Base-by-base conservation (phyloP, 139 green algal genomes). In the Zygnema cylindricum region DNA sequence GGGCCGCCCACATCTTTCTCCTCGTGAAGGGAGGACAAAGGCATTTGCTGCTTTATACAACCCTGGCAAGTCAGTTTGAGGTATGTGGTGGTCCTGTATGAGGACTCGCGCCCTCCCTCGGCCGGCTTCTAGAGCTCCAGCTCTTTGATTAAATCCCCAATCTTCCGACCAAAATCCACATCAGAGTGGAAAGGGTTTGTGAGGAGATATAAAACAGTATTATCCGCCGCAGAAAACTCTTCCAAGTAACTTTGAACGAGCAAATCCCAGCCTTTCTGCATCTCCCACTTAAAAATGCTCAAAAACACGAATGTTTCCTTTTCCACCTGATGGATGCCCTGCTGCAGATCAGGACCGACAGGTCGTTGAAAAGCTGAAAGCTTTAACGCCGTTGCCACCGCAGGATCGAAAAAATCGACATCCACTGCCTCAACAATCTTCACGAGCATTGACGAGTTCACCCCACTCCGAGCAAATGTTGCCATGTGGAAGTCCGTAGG, bases 251-350 rank as follows among this genome's bases (percentile, higher is more conserved):
- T 94, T 16, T 63, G 36, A 43, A 96, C 76, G 36, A 95, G 92
- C 23, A 96, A 84, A 63, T 95, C 92, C 94, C 92, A 95, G 1
- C 71, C 94, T 88, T 95, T 95, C 0, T 93, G 81, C 30, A 83
- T 33, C 86, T 95, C 94, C 94, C 94, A 95, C 81, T 98, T 96
- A 92, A 98, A 98, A 0, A 94, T 76, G 23, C 91, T 95, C 0
- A 96, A 36, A 42, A 95, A 95, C 23, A 90, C 76, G 88, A 95
- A 94, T n/a, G 55, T 43, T 22, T 2, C 25, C 1, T 77, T 1
- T 85, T 41, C 2, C n/a, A 69, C 63, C 42, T 11, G 7, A 11
- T 33, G 30, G 11, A 39, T 87, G 25, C 69, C 57, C 25, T 83
- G 82, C 33, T 49, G 69, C 75, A 84, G 40, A 33, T 36, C 3